These are phyloP conservation scores for Nemania diffusa DNA, from an alignment of 2,329 filamentous ascomycete species.

Conservation along the genomic window DNA sequence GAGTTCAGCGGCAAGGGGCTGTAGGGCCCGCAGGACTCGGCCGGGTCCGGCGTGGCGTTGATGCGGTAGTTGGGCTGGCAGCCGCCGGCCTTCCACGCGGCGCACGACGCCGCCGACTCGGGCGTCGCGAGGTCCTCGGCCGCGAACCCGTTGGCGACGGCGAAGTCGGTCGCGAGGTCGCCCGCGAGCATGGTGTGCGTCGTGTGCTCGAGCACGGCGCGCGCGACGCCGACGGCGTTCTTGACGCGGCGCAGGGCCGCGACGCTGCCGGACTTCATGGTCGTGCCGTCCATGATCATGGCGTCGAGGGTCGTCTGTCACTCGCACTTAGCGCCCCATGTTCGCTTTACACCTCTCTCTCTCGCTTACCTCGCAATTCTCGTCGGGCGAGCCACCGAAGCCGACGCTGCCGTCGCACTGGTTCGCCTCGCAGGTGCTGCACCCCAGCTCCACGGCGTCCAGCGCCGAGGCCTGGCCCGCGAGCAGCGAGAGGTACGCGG, in stretches of 20 bases:
- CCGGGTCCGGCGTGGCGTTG: constrained; percentile 58
- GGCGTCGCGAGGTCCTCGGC: constrained; percentile 57
- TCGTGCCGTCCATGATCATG: constrained; percentile 66
- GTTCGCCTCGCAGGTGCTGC: constrained; percentile 60
- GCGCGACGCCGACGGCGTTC: constrained; percentile 61
- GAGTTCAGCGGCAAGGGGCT: constrained; percentile 44
- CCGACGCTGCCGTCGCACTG: constrained; percentile 67
- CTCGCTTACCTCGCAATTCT: constrained; percentile 61
- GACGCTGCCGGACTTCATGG: constrained; percentile 65
- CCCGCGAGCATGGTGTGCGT: constrained; percentile 63
- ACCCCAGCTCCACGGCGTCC: constrained; percentile 64
- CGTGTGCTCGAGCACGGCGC: constrained; percentile 62
- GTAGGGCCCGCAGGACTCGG: constrained; percentile 60
- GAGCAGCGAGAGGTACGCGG: constrained; percentile 57
- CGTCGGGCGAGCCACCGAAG: constrained; percentile 65
- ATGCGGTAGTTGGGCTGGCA: constrained; percentile 65
- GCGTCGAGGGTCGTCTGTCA: constrained; percentile 65
- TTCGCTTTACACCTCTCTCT: not conserved
- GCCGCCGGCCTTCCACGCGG: constrained; percentile 53
- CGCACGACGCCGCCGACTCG: constrained; percentile 54
- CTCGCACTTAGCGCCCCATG: not conserved
- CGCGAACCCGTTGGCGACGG: constrained; percentile 61
- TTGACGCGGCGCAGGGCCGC: constrained; percentile 61
- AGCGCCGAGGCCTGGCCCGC: constrained; percentile 53
- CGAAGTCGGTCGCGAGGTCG: constrained; percentile 64